Base-by-base conservation (phyloP, 2,329 filamentous ascomycete genomes). In the Knufia fluminis region DNA sequence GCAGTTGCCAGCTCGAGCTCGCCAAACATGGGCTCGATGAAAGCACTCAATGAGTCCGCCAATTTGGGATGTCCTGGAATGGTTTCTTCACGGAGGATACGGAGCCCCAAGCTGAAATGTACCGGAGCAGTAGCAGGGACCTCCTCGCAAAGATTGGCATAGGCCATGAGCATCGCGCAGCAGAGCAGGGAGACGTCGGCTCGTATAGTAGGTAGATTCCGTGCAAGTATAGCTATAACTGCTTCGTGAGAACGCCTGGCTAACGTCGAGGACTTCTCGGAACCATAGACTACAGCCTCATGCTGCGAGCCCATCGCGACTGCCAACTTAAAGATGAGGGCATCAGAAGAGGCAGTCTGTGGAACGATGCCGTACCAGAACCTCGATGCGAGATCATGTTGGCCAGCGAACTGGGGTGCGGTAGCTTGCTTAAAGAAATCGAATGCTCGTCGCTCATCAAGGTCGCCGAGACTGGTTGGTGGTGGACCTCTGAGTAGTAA, bases 121-220 rank as follows among this genome's bases (percentile, higher is more conserved):
- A 45, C 28, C 8, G 42, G 17, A 32, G 42, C 24, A 4, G 42
- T 45, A 9, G 42, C 42, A 7, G 42, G 42, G 20, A 45, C 4
- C 42, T 45, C 42, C 3, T 45, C 42, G 14, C 42, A 45, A 17
- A 45, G 42, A 22, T 45, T 45, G 9, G 42, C 42, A 33, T 45
- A 45, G 3, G 3, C 42, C 8, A 32, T 35, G 7, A 45, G 42
- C 42, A 45, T 32, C 3, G 16, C 23, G 19, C 42, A 45, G 42
- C 24, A 4, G 14, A 45, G 42, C 14, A 45, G 42, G 4, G 24
- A 32, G n/a, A 19, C 16, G 17, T 45, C 42, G 8, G 19, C 14
- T 22, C 28, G 14, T 26, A 45, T n/a, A n/a, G 10, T 22, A 6
- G 24, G 14, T 9, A 45, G 22, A 9, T 17, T 31, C 16, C 42